Base-by-base conservation (phyloP, 495 filamentous ascomycete species). In the Evernia prunastri region DNA sequence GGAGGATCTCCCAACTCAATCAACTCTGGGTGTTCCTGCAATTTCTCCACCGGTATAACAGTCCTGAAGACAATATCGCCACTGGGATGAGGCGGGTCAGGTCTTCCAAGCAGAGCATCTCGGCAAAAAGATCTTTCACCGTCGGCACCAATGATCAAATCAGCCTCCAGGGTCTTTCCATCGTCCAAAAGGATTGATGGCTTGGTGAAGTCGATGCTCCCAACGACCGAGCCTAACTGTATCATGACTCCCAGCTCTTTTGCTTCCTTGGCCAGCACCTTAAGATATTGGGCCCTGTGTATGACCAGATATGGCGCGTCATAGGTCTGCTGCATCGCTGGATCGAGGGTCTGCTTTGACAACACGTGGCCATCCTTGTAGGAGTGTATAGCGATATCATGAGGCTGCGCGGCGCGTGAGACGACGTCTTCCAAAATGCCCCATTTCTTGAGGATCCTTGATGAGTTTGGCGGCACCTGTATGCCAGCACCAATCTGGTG, bases 31-130 rank as follows among this genome's bases (percentile, higher is more conserved):
- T 79, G 72, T 53, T 79, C 76, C 39, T 75, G 70, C 39, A 85
- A 70, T 57, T 85, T 73, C 20, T 75, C 69, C 5, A 73, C 72
- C 12, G 77, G 73, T 29, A 86, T 72, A 11, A 81, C 73, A 60
- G 84, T 81, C 4, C 84, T 75, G 66, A 85, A 86, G 12, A 84
- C 84, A 29, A 83, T 71, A 65, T 87, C 84, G 15, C 84, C 84
- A 0, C 83, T 86, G 58, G 74, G 71, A 40, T 76, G 68, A 4
- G 81, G 76, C 0, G 74, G 75, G 58, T 73, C 72, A 18, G 73
- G 69, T 23, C 67, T 65, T 0, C 76, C 77, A 31, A 83, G 57
- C 49, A 84, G 72, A 29, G 74, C 70, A 27, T 72, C 70, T 8
- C 82, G 74, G 58, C 78, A 78, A 25, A 61, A 37, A 18, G 76